Conservation (phyloP, 176 grass and related monocot genomes). For the Hsuehochloa calcarea region DNA sequence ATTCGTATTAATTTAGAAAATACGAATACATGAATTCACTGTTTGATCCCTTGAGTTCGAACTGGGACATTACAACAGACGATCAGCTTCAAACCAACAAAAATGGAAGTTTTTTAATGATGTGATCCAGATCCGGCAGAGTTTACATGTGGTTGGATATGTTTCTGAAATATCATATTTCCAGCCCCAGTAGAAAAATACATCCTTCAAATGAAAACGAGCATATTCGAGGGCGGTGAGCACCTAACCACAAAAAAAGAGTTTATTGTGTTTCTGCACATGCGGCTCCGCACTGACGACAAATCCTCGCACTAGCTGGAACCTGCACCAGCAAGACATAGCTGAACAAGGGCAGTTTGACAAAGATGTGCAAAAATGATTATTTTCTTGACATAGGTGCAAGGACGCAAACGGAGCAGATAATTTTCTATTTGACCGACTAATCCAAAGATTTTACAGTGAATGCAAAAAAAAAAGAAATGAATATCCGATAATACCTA, state of each 20-base stretch:
- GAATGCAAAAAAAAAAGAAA: accelerated
- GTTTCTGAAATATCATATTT: neutral
- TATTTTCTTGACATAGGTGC: no score
- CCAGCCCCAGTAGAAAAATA: neutral
- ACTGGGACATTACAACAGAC: neutral
- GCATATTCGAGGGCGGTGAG: neutral
- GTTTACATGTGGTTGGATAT: neutral
- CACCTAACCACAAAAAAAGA: no score
- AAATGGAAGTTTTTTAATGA: neutral
- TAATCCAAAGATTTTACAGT: accelerated
- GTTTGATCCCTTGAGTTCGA: neutral
- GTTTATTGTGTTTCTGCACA: no score
- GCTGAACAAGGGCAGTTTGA: no score
- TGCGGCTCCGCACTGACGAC: no score
- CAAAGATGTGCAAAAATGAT: no score
- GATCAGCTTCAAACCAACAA: neutral
- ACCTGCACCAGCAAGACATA: no score
- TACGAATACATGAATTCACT: no score
- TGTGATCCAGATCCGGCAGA: neutral
- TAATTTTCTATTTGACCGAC: no score
- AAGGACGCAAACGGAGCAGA: accelerated
- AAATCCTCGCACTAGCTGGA: neutral
- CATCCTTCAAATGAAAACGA: neutral
- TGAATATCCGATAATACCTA: accelerated
- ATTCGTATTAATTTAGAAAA: no score